Evolutionary conservation across 208 protist species (phyloP).

Genomic region (Leishmania major): DNA sequence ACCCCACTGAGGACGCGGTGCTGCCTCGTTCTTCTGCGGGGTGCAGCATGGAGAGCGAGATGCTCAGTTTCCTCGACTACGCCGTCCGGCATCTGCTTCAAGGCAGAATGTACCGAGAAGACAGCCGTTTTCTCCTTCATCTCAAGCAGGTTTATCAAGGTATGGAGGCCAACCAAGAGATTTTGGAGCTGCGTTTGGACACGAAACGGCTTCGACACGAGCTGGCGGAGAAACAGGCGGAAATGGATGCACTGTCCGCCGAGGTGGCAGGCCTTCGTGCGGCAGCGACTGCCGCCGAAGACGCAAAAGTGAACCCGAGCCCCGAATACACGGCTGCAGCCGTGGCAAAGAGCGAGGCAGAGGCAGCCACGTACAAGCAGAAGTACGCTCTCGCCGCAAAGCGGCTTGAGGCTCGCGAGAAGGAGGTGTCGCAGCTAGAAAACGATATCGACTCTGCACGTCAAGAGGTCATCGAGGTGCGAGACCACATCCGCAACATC

Average conservation of each 20-base stretch:
- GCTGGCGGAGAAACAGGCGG: constrained; percentile 43
- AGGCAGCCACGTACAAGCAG: constrained; percentile 76
- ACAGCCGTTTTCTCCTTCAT: constrained; percentile 68
- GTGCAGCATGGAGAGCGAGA: constrained; percentile 57
- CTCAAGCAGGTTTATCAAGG: constrained; percentile 65
- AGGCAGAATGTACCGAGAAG: constrained; percentile 78
- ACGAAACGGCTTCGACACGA: constrained; percentile 29
- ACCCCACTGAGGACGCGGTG: constrained; percentile 63
- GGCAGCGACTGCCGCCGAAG: constrained; percentile 2
- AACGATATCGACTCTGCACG: constrained; percentile 62
- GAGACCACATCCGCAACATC: constrained; percentile 50
- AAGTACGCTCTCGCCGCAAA: constrained; percentile 69
- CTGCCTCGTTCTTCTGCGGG: constrained; percentile 61
- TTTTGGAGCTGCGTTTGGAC: constrained; percentile 45
- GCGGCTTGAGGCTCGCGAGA: constrained; percentile 67
- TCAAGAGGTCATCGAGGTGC: constrained; percentile 51
- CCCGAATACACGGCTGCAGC: constrained; percentile 30
- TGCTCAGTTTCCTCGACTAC: constrained; percentile 61
- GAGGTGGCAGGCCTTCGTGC: constrained; percentile 35
- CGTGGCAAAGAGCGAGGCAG: constrained; percentile 60
- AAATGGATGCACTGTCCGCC: constrained; percentile 45
- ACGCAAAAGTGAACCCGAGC: constrained; percentile 1
- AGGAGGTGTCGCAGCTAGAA: constrained; percentile 76
- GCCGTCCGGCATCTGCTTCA: constrained; percentile 42
- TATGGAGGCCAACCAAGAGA: constrained; percentile 61